These are phyloP conservation scores for Biscogniauxia mediterranea DNA, from an alignment of 2,329 filamentous ascomycete genomes.

Conservation along the genomic window DNA sequence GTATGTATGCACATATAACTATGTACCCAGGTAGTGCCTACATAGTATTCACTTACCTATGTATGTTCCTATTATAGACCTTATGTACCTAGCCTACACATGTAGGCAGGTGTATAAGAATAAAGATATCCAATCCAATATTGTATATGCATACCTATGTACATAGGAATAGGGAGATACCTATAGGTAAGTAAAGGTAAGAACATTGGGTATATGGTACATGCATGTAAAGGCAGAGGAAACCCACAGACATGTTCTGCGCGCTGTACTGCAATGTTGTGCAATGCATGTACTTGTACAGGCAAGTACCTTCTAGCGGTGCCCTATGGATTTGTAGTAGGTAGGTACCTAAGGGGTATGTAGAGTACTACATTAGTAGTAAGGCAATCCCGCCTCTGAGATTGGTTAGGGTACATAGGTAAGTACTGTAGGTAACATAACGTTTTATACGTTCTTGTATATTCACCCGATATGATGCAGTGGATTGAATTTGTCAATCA, in stretches of 20 bases:
- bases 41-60: too few species aligned
- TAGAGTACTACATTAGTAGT: neutral
- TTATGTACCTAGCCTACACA: too few species aligned
- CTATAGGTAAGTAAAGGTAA: too few species aligned
- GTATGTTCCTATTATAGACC: too few species aligned
- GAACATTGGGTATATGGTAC: too few species aligned
- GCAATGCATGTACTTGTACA: neutral
- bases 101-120: too few species aligned
- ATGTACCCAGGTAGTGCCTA: too few species aligned
- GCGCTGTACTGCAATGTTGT: neutral
- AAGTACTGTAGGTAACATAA: neutral
- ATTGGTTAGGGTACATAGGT: neutral
- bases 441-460: neutral
- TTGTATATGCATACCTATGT: neutral
- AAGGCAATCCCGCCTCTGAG: neutral
- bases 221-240: neutral
- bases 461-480: neutral
- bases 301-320: neutral
- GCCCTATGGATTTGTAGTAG: too few species aligned
- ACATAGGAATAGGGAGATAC: neutral
- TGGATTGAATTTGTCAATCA: constrained; percentile 3
- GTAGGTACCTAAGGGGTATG: too few species aligned
- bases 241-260: neutral
- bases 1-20: too few species aligned
- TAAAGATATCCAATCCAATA: too few species aligned